A percentile compares a stretch with the other conserved stretches of the same genome.
These are phyloP conservation scores for Colletotrichum sp. DNA, from an alignment of 2,329 filamentous ascomycete genomes.

Conservation along the genomic window DNA sequence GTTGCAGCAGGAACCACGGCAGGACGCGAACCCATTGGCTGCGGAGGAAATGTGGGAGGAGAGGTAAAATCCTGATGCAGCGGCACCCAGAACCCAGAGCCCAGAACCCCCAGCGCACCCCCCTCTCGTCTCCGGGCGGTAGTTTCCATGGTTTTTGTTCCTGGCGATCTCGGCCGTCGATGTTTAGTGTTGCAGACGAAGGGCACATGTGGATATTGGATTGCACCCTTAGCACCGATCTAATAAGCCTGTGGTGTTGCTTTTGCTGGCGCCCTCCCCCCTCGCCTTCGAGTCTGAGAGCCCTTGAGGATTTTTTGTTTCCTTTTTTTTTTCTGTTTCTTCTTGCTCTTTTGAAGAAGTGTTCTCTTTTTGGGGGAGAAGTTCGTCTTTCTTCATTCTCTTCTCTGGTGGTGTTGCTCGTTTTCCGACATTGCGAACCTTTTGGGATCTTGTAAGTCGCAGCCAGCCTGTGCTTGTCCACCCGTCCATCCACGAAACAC, in stretches of 20 bases:
- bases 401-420: background rate
- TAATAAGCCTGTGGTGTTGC: background rate
- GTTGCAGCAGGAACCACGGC: background rate
- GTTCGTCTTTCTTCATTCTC: background rate
- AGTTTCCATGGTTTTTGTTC: background rate
- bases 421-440: background rate
- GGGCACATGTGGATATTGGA: background rate
- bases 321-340: background rate
- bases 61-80: background rate
- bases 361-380: background rate
- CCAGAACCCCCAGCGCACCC: too few relatives aligned
- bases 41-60: background rate
- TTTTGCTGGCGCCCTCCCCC: background rate
- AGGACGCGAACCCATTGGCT: background rate
- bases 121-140: background rate
- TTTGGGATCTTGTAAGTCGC: background rate
- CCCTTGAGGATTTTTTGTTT: background rate
- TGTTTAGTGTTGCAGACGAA: background rate
- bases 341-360: background rate
- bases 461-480: conserved; percentile 7
- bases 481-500: background rate
- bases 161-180: background rate
- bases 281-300: background rate
- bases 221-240: background rate
- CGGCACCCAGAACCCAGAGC: background rate